Percentiles rank a stretch among this genome's conserved stretches.
These are phyloP conservation scores for Evansstolkia leycettana DNA, from an alignment of 495 filamentous ascomycete genomes.

Conservation along the genomic window DNA sequence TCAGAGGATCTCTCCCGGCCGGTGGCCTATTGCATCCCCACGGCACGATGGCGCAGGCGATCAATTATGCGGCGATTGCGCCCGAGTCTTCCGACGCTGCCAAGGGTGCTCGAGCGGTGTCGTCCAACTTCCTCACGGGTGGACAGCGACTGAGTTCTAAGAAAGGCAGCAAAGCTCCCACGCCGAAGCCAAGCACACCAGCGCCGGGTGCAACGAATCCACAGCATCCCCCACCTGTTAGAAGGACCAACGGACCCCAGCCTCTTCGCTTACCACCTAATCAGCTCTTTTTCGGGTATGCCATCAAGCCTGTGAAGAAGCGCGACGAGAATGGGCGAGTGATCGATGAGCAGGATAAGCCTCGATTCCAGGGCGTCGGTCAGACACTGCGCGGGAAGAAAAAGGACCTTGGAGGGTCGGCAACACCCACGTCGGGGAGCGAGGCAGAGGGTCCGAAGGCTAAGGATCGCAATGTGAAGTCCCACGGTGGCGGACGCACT, in stretches of 20 bases:
- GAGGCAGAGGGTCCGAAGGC: slow-evolving; percentile 19
- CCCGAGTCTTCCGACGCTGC: slow-evolving; percentile 56
- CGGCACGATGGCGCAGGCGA: slow-evolving; percentile 90
- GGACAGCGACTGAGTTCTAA: slow-evolving; percentile 72
- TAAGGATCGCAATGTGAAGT: slow-evolving; percentile 8
- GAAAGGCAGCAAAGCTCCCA: slow-evolving; percentile 66
- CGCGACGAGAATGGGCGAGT: slow-evolving; percentile 55
- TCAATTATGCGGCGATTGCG: slow-evolving; percentile 93
- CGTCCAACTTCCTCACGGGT: slow-evolving; percentile 62
- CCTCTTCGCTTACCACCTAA: slow-evolving; percentile 77
- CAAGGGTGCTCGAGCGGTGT: slow-evolving; percentile 47
- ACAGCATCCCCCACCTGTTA: slow-evolving; percentile 26
- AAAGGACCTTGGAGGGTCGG: slow-evolving; percentile 32
- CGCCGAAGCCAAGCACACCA: slow-evolving; percentile 71
- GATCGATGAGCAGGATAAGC: slow-evolving; percentile 47
- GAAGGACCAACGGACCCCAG: slow-evolving; percentile 66
- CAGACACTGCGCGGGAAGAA: slow-evolving; percentile 66
- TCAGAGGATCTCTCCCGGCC: slow-evolving; percentile 41
- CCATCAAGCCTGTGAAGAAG: slow-evolving; percentile 76
- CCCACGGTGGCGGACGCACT: slow-evolving; percentile 9
- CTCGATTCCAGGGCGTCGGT: slow-evolving; percentile 75
- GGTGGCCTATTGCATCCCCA: slow-evolving; percentile 68
- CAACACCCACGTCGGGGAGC: slow-evolving; percentile 24
- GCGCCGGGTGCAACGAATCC: slow-evolving; percentile 54
- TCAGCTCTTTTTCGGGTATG: slow-evolving; percentile 93